Conservation (phyloP, 345 rosid species). For the Orychophragmus violaceus region DNA sequence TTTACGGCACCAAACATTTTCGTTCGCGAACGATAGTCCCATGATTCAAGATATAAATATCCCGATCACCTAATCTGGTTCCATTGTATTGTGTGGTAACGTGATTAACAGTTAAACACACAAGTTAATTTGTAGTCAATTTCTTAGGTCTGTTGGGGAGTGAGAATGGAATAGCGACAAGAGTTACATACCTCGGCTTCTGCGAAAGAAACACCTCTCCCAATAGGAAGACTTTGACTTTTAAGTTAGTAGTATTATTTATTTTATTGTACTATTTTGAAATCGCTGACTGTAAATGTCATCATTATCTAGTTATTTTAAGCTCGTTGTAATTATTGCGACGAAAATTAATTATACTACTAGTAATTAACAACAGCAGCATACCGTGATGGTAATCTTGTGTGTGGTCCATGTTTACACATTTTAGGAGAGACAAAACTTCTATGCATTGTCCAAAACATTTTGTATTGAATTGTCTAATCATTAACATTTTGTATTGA, state of each 20-base stretch:
- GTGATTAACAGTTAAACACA: neutral
- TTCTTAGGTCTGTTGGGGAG: slow-evolving; percentile 17
- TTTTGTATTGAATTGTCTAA: slow-evolving; percentile 17
- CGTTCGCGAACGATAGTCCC: neutral
- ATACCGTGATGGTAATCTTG: slow-evolving; percentile 20
- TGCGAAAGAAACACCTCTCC: slow-evolving; percentile 26
- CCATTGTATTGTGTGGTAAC: neutral
- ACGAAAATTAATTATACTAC: neutral
- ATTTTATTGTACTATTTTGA: neutral
- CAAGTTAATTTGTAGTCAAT: too few relatives aligned
- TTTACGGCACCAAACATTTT: neutral
- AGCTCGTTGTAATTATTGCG: slow-evolving; percentile 11
- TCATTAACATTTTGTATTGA: slow-evolving; percentile 24
- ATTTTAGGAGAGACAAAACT: slow-evolving; percentile 37
- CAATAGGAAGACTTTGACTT: slow-evolving; percentile 28
- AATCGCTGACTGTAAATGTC: neutral
- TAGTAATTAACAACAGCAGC: slow-evolving; percentile 6
- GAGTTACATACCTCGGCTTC: slow-evolving; percentile 21
- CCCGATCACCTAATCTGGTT: neutral
- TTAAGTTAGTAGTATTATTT: neutral
- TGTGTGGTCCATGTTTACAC: slow-evolving; percentile 37
- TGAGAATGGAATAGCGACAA: slow-evolving; percentile 26
- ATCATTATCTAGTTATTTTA: slow-evolving; percentile 18
- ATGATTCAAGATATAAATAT: slow-evolving; percentile 1
- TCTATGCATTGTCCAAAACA: slow-evolving; percentile 23